Evolutionary conservation across 192 early-diverging fungal genomes (phyloP).

Genomic region (Dissophora ornata): DNA sequence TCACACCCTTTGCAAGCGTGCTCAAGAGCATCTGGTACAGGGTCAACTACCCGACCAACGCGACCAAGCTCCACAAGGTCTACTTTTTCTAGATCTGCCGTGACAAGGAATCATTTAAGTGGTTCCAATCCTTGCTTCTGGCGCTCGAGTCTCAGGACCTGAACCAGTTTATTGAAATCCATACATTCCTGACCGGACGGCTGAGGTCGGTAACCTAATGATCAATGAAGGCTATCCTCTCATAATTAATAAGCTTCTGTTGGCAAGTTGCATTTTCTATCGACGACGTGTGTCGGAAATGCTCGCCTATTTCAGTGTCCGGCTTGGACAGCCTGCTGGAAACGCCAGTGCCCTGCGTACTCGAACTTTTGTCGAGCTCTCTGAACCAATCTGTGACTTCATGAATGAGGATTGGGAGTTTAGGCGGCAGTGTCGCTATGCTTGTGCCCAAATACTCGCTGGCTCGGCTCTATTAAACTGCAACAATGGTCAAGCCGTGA

Average conservation of each 20-base stretch:
- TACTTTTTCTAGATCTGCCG: constrained; percentile 86
- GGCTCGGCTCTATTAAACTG: constrained; percentile 35
- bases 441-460: constrained; percentile 19
- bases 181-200: constrained; percentile 74
- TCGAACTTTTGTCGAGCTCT: constrained; percentile 10
- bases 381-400: neutral
- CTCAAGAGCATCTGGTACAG: constrained; percentile 79
- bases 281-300: too few relatives aligned
- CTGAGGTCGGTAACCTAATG: constrained; percentile 69
- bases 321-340: constrained; percentile 16
- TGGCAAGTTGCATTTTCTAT: too few relatives aligned
- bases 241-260: too few relatives aligned
- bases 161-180: constrained; percentile 71
- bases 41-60: constrained; percentile 64
- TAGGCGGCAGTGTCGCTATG: constrained; percentile 27
- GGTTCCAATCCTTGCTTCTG: constrained; percentile 82
- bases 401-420: constrained; percentile 45
- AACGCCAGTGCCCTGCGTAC: constrained; percentile 9
- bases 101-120: constrained; percentile 77
- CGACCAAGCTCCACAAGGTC: constrained; percentile 67
- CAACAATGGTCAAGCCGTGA: constrained; percentile 29
- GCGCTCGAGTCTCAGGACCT: constrained; percentile 73
- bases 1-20: constrained; percentile 82
- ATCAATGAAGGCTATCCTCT: constrained; percentile 68
- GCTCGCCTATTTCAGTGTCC: neutral